Evolutionary conservation across 2,329 filamentous ascomycete species (phyloP).

Genomic region (Pseudogymnoascus sp.): DNA sequence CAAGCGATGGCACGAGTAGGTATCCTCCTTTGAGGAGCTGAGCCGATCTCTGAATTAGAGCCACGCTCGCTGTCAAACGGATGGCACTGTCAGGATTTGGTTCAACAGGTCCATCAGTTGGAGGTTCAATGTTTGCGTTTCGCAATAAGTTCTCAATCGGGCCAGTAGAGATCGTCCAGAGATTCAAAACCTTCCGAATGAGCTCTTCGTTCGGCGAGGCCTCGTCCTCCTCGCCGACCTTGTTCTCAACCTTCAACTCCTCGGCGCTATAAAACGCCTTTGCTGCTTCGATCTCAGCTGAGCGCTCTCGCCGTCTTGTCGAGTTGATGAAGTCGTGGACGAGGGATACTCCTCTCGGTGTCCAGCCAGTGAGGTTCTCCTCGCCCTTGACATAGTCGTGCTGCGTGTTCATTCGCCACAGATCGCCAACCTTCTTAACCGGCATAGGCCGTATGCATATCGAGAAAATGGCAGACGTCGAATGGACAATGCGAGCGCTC

Average conservation of each 20-base stretch:
- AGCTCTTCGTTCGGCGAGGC: slow-evolving; percentile 30
- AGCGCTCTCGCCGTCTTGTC: slow-evolving; percentile 64
- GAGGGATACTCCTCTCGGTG: slow-evolving; percentile 79
- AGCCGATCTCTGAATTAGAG: slow-evolving; percentile 72
- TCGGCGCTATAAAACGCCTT: slow-evolving; percentile 53
- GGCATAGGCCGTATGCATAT: slow-evolving; percentile 79
- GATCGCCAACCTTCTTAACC: slow-evolving; percentile 82
- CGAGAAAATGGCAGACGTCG: slow-evolving; percentile 79
- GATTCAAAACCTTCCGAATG: slow-evolving; percentile 32
- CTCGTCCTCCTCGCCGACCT: neutral
- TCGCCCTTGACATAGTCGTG: slow-evolving; percentile 96
- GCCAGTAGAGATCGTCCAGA: slow-evolving; percentile 29
- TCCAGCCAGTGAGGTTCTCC: slow-evolving; percentile 77
- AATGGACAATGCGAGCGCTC: slow-evolving; percentile 76
- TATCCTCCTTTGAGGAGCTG: slow-evolving; percentile 80
- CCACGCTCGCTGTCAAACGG: slow-evolving; percentile 24
- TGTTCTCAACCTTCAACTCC: neutral
- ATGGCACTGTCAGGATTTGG: neutral
- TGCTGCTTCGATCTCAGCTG: slow-evolving; percentile 72
- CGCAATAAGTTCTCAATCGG: slow-evolving; percentile 44
- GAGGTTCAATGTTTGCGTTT: slow-evolving; percentile 59
- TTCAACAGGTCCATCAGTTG: slow-evolving; percentile 49
- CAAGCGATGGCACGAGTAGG: slow-evolving; percentile 74
- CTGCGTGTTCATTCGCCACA: slow-evolving; percentile 94
- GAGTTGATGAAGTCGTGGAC: slow-evolving; percentile 79